Evolutionary conservation across 441 rosid genomes (phyloP).

Genomic region (Brassica hybrid): DNA sequence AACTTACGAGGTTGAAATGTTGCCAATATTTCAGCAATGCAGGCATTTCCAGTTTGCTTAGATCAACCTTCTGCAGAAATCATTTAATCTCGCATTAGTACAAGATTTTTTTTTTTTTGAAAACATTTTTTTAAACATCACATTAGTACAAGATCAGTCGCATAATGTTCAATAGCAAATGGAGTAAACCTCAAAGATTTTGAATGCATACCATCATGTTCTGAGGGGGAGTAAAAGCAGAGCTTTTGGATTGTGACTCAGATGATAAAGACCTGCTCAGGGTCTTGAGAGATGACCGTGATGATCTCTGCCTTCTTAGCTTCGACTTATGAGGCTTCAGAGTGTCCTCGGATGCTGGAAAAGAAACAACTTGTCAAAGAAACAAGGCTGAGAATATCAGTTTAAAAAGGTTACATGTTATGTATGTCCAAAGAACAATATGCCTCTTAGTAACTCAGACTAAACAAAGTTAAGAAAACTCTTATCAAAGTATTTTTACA

Average conservation of each 20-base stretch:
- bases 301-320: slow-evolving; percentile 71
- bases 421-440: no score
- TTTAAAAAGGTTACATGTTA: neutral
- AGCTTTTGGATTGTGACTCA: slow-evolving; percentile 85
- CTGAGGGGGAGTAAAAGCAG: slow-evolving; percentile 73
- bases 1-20: slow-evolving; percentile 94
- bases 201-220: slow-evolving; percentile 59
- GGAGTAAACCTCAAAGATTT: neutral
- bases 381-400: slow-evolving; percentile 25
- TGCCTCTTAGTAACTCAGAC: no score
- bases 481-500: no score
- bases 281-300: slow-evolving; percentile 82
- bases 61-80: slow-evolving; percentile 85
- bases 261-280: slow-evolving; percentile 78
- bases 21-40: slow-evolving; percentile 89
- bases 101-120: no score
- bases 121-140: no score
- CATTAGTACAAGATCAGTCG: neutral
- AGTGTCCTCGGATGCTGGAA: slow-evolving; percentile 91
- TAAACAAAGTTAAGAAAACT: neutral
- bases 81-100: no score
- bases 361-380: slow-evolving; percentile 49
- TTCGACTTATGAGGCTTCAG: slow-evolving; percentile 88
- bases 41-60: slow-evolving; percentile 92
- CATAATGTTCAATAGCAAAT: neutral